Conservation (phyloP, 345 rosid genomes). For the Corchorus olitorius region DNA sequence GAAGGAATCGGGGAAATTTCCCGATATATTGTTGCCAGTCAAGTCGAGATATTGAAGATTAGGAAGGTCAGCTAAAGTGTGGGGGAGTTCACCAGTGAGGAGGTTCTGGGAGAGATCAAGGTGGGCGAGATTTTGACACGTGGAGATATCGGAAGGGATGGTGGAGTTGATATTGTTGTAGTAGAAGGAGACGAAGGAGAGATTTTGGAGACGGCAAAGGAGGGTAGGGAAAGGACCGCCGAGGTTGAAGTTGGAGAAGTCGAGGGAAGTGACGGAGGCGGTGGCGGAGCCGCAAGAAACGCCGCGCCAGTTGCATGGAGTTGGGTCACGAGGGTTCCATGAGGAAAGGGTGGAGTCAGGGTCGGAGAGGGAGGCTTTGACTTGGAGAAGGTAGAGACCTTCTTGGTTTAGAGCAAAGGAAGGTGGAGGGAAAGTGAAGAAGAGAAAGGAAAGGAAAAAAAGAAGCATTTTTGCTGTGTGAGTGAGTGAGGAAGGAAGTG, state of each 20-base stretch:
- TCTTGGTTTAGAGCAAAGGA: conserved; percentile 58
- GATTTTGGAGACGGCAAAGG: conserved; percentile 66
- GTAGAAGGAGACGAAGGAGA: conserved; percentile 52
- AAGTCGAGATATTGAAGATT: conserved; percentile 60
- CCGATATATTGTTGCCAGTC: conserved; percentile 87
- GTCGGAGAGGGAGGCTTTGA: conserved; percentile 52
- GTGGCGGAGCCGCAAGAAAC: conserved; percentile 48
- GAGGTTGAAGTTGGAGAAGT: conserved; percentile 58
- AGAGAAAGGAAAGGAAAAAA: conserved; percentile 33
- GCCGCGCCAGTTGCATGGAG: conserved; percentile 67
- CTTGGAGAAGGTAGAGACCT: conserved; percentile 57
- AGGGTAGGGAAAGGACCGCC: conserved; percentile 74
- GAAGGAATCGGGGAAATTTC: conserved; percentile 71
- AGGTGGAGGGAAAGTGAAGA: conserved; percentile 17
- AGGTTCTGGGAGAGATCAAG: conserved; percentile 86
- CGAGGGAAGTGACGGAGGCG: conserved; percentile 60
- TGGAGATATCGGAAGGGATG: conserved; percentile 63
- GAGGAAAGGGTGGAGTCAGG: conserved; percentile 58
- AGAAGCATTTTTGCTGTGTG: conserved; percentile 17
- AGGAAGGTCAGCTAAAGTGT: conserved; percentile 58
- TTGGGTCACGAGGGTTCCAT: conserved; percentile 51
- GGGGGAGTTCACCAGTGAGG: conserved; percentile 70
- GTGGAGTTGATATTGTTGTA: conserved; percentile 67
- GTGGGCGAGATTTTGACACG: conserved; percentile 55
- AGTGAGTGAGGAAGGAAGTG: not conserved